Base-by-base conservation (phyloP, 139 green algal species). In the Tetratostichococcus sp. region DNA sequence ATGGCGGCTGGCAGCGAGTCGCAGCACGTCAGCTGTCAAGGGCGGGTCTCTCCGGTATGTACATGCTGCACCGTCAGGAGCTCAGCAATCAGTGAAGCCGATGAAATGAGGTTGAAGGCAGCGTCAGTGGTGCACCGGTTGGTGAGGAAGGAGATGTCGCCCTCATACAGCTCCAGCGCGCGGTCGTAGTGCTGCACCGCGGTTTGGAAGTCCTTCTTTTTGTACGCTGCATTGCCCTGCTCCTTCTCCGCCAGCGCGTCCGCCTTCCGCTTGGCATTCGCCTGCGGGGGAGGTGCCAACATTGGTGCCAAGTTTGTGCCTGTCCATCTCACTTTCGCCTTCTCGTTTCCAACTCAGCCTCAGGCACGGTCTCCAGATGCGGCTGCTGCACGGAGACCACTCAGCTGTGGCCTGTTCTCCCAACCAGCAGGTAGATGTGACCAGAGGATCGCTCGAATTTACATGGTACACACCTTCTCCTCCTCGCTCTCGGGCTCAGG, bases 71-170 rank as follows among this genome's bases (percentile, higher is more conserved):
- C n/a, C n/a, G n/a, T n/a, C 39, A 50, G 8, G 39, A 6, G 26
- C 19, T 25, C 50, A 62, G 14, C 26, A 5, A 62, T 25, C 4
- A 28, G 11, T 4, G 19, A 2, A n/a, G 26, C 74, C 8, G 65
- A 58, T 80, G 35, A 62, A 67, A 39, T 65, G 30, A 25, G 30
- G 3, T 11, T 70, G 31, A 6, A 30, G 30, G 11, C 3, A 65
- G 58, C 43, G 32, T 17, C 43, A 8, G 74, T 21, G 62, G 57
- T 69, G 4, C 30, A 89, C 86, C 88, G 86, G 89, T 99, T 99
- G 65, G 93, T 98, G 28, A 98, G 79, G 87, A 96, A 98, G 1
- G 94, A 95, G 34, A 98, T 88, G 81, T 99, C 96, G 1, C 82
- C 67, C 70, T 93, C 86, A 76, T 93, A 90, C 72, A 97, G 84